phyloP scores from a whole-genome alignment of 768 basidiomycete genomes.

The Xerocomellus chrysenteron region DNA sequence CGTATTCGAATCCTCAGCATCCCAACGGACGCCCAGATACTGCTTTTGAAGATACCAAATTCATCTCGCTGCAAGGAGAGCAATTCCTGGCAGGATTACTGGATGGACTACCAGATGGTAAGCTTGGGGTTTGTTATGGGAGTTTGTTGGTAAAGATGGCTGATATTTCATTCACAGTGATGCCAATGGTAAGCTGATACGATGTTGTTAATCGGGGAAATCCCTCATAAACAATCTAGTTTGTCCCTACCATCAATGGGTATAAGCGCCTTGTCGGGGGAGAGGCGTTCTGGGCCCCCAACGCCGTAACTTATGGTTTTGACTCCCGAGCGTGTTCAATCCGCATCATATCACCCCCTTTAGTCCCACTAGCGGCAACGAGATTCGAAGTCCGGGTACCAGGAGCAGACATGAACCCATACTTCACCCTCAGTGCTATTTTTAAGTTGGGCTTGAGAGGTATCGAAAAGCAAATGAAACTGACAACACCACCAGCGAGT shows the following conservation, averaged over 20 bases:
- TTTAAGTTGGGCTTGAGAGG: slow-evolving; percentile 87
- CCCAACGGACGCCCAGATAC: slow-evolving; percentile 67
- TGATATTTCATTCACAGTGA: slow-evolving; percentile 46
- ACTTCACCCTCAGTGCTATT: slow-evolving; percentile 84
- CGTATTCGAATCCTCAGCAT: slow-evolving; percentile 59
- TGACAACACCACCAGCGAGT: slow-evolving; percentile 72
- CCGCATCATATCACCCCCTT: slow-evolving; percentile 89
- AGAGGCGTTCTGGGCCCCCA: slow-evolving; percentile 93
- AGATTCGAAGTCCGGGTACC: slow-evolving; percentile 93
- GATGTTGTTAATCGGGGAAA: background rate
- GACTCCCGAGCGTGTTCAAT: slow-evolving; percentile 93
- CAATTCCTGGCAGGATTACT: slow-evolving; percentile 94
- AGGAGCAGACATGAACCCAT: slow-evolving; percentile 96
- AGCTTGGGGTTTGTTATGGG: slow-evolving; percentile 17
- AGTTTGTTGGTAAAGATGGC: background rate
- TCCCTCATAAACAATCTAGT: slow-evolving; percentile 35
- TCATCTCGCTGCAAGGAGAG: slow-evolving; percentile 80
- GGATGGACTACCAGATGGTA: slow-evolving; percentile 87
- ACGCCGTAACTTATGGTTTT: slow-evolving; percentile 91
- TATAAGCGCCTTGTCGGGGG: slow-evolving; percentile 96
- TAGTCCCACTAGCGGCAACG: slow-evolving; percentile 76
- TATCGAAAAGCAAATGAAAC: slow-evolving; percentile 68
- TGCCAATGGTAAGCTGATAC: slow-evolving; percentile 67
- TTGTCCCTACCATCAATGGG: slow-evolving; percentile 91
- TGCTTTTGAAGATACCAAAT: slow-evolving; percentile 77